A percentile compares a stretch with the other conserved stretches of the same genome.
Evolutionary conservation across 2,329 filamentous ascomycete species (phyloP).

Genomic region (Fusarium avenaceum): DNA sequence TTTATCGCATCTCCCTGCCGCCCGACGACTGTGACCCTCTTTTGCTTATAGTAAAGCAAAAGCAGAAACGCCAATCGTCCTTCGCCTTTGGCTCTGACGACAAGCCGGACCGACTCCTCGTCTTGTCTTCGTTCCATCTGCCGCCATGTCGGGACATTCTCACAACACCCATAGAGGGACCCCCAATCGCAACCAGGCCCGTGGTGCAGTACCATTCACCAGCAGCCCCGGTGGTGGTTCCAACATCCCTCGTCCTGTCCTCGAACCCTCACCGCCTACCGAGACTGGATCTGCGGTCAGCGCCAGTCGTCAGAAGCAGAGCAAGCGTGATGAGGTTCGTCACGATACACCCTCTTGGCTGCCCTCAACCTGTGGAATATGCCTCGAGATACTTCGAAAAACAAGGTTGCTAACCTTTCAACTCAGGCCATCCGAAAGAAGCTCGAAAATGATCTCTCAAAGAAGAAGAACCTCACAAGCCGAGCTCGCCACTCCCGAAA

Average conservation of each 20-base stretch:
- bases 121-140: slow-evolving; percentile 39
- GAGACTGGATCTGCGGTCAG: slow-evolving; percentile 81
- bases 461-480: slow-evolving; percentile 88
- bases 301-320: slow-evolving; percentile 95
- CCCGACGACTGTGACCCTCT: slow-evolving; percentile 24
- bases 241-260: slow-evolving; percentile 78
- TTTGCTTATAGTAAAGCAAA: slow-evolving; percentile 37
- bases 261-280: slow-evolving; percentile 68
- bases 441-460: slow-evolving; percentile 96
- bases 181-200: slow-evolving; percentile 71
- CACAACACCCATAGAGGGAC: slow-evolving; percentile 76
- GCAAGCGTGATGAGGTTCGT: slow-evolving; percentile 96
- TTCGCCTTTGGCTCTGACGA: slow-evolving; percentile 33
- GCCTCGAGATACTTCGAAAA: slow-evolving; percentile 24
- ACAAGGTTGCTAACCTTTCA: slow-evolving; percentile 32
- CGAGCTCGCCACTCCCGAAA: slow-evolving; percentile 89
- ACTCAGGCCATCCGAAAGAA: slow-evolving; percentile 92
- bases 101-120: slow-evolving; percentile 38
- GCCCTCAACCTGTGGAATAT: slow-evolving; percentile 27
- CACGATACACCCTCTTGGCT: slow-evolving; percentile 22
- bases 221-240: slow-evolving; percentile 72
- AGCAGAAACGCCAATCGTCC: slow-evolving; percentile 34
- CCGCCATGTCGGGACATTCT: slow-evolving; percentile 63
- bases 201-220: slow-evolving; percentile 71
- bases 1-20: slow-evolving; percentile 28